Evolutionary conservation across 352 stramenopile species (phyloP).

Genomic region (Paralagenidium karlingii): DNA sequence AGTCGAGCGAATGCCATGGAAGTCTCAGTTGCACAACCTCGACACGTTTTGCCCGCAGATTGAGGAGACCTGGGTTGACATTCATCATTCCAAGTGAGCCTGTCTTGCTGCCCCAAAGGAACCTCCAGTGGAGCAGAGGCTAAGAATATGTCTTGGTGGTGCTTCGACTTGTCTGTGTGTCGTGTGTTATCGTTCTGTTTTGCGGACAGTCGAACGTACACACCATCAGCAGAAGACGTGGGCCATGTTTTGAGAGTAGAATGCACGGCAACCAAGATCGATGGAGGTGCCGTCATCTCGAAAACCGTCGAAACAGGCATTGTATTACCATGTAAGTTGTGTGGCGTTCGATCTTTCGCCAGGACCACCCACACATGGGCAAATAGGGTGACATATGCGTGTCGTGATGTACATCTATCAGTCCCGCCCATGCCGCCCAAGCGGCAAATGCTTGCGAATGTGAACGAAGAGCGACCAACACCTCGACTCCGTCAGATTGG

Average conservation of each 20-base stretch:
- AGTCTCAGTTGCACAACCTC: constrained; percentile 46
- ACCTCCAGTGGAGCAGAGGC: neutral
- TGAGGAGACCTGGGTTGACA: constrained; percentile 42
- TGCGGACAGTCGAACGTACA: constrained; percentile 41
- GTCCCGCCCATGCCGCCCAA: constrained; percentile 60
- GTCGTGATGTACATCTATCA: constrained; percentile 11
- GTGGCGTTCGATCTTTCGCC: too few species aligned
- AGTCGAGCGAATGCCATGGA: constrained; percentile 18
- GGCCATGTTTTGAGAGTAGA: constrained; percentile 73
- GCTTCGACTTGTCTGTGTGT: neutral
- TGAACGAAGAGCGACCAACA: constrained; percentile 61
- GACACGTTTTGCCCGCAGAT: constrained; percentile 34
- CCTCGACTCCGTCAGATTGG: constrained; percentile 66
- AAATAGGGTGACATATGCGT: neutral
- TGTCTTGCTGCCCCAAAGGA: neutral
- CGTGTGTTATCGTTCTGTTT: neutral
- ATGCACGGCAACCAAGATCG: constrained; percentile 49
- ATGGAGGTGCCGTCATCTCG: constrained; percentile 31
- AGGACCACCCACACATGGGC: neutral
- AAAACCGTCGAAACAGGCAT: constrained; percentile 79
- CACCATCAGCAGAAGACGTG: constrained; percentile 43
- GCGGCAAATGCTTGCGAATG: constrained; percentile 72
- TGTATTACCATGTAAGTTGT: constrained; percentile 62
- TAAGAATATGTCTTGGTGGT: neutral
- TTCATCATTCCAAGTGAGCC: constrained; percentile 45